phyloP scores from a whole-genome alignment of 208 protist species.

The Leishmania aethiopica region DNA sequence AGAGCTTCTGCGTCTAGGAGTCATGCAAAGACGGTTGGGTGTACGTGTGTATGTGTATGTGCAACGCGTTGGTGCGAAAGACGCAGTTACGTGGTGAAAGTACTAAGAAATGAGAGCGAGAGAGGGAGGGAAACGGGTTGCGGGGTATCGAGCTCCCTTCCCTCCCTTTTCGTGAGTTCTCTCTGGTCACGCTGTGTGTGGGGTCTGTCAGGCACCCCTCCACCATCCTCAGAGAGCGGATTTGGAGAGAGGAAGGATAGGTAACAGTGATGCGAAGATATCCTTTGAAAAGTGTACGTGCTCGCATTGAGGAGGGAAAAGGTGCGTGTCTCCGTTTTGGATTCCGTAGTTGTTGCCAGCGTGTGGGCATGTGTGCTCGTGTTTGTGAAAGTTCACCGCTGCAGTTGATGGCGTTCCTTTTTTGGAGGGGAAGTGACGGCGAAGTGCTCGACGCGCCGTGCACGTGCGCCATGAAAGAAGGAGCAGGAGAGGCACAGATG shows the following conservation, averaged over 20 bases:
- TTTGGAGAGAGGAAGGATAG: background rate
- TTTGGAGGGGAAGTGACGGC: background rate
- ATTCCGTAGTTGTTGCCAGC: too few relatives aligned
- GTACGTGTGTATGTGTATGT: slow-evolving; percentile 18
- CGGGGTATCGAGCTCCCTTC: background rate
- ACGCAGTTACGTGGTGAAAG: background rate
- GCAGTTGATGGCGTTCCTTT: background rate
- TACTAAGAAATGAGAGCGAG: background rate
- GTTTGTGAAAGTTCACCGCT: background rate
- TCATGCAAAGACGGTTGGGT: background rate
- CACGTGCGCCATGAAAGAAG: background rate
- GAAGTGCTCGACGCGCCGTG: background rate
- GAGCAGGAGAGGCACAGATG: background rate
- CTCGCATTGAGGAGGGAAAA: background rate
- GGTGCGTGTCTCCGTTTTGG: background rate
- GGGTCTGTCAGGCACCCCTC: background rate
- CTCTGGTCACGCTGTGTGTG: background rate
- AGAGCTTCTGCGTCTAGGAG: background rate
- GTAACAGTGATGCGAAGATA: background rate
- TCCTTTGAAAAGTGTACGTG: background rate
- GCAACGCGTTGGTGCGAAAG: background rate
- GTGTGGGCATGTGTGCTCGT: slow-evolving; percentile 17
- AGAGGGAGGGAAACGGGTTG: background rate
- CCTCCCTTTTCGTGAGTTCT: background rate
- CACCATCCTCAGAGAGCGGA: background rate